Percentiles rank a stretch among this genome's conserved stretches.
phyloP scores from a whole-genome alignment of 2,329 filamentous ascomycete species.

The Cercospora sesami region DNA sequence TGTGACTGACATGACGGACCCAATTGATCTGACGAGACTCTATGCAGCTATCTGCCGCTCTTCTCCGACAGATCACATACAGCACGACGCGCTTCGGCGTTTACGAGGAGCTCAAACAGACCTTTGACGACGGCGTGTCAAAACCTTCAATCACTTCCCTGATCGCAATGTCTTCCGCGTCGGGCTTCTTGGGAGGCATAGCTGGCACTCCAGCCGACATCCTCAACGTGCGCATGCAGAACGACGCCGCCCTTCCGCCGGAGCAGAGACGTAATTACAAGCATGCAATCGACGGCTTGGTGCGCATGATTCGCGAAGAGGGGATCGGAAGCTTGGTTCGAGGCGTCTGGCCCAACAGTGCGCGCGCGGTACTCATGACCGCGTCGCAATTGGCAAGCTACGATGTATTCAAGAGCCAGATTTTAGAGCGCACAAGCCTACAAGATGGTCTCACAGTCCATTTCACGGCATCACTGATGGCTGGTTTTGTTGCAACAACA shows the following conservation, averaged over 20 bases:
- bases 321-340: slow-evolving; percentile 74
- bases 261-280: slow-evolving; percentile 81
- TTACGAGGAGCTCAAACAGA: slow-evolving; percentile 87
- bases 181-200: slow-evolving; percentile 84
- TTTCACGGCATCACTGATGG: slow-evolving; percentile 73
- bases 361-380: slow-evolving; percentile 83
- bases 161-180: slow-evolving; percentile 75
- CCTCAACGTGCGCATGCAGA: slow-evolving; percentile 97
- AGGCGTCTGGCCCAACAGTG: slow-evolving; percentile 79
- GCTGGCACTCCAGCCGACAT: slow-evolving; percentile 95
- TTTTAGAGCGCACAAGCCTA: slow-evolving; percentile 67
- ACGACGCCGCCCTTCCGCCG: slow-evolving; percentile 74
- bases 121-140: slow-evolving; percentile 54
- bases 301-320: slow-evolving; percentile 84
- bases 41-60: slow-evolving; percentile 74
- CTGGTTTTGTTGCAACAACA: slow-evolving; percentile 80
- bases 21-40: slow-evolving; percentile 8
- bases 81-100: slow-evolving; percentile 94
- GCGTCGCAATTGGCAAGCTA: slow-evolving; percentile 81
- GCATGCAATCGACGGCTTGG: slow-evolving; percentile 81
- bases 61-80: slow-evolving; percentile 90
- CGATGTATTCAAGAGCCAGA: slow-evolving; percentile 72
- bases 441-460: slow-evolving; percentile 71
- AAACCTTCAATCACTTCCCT: slow-evolving; percentile 69
- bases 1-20: neutral